Evolutionary conservation across 1,139 yeast genomes (phyloP).

Genomic region (Suhomyces ambrosiae): DNA sequence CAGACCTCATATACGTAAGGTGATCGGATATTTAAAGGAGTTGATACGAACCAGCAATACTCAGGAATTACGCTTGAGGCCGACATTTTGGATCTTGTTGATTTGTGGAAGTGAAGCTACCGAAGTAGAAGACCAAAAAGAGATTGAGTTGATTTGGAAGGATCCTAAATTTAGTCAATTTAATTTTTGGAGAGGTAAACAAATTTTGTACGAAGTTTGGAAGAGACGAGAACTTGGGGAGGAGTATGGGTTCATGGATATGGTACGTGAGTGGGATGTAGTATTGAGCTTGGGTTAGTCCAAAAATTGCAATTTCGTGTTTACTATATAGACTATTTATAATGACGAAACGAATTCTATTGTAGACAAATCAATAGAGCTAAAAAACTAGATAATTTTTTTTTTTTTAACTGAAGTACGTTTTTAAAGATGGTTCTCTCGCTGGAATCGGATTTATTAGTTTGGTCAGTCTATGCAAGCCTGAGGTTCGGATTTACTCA

Average conservation of each 20-base stretch:
- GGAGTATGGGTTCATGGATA: conserved; percentile 53
- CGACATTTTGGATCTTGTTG: conserved; percentile 53
- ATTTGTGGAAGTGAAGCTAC: conserved; percentile 50
- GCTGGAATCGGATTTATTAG: too few relatives aligned
- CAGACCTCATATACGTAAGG: conserved; percentile 4
- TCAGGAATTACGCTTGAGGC: conserved; percentile 22
- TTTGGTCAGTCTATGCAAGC: too few relatives aligned
- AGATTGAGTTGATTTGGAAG: conserved; percentile 36
- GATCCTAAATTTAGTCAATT: conserved; percentile 15
- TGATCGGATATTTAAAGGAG: conserved; percentile 24
- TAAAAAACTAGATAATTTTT: too few relatives aligned
- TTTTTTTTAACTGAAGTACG: too few relatives aligned
- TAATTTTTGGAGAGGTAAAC: conserved; percentile 59
- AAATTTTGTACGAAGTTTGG: conserved; percentile 56
- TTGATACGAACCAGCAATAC: conserved; percentile 22
- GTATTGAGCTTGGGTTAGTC: conserved; percentile 36
- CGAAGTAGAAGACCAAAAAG: conserved; percentile 23
- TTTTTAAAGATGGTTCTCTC: too few relatives aligned
- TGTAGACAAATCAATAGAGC: neutral
- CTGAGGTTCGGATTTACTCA: too few relatives aligned
- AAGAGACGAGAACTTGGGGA: conserved; percentile 44
- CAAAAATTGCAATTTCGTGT: neutral
- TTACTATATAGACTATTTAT: neutral
- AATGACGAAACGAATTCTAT: neutral
- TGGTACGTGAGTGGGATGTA: conserved; percentile 57